These are phyloP conservation scores for Aspergillus versicolor DNA, from an alignment of 2,329 filamentous ascomycete species.

Conservation along the genomic window DNA sequence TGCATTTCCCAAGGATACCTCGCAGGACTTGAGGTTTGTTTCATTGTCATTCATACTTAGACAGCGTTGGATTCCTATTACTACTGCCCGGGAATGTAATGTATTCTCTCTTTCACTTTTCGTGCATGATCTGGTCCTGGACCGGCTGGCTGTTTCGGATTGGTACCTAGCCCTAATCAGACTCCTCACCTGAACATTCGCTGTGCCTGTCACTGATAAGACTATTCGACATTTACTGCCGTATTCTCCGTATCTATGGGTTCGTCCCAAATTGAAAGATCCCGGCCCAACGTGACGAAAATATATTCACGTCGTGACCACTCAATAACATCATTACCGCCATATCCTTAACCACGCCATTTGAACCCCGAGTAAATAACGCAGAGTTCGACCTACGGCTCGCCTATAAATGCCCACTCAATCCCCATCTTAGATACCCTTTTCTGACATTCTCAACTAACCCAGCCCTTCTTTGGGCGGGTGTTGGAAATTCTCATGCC, in stretches of 20 bases:
- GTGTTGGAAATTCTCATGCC: too few relatives aligned
- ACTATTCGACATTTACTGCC: neutral
- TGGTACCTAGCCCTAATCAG: neutral
- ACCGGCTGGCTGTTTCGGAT: neutral
- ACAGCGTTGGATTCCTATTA: slow-evolving; percentile 14
- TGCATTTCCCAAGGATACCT: slow-evolving; percentile 11
- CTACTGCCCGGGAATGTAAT: neutral
- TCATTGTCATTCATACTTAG: slow-evolving; percentile 12
- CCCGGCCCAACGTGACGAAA: too few relatives aligned
- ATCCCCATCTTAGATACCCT: too few relatives aligned
- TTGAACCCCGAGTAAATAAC: too few relatives aligned
- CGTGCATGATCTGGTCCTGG: neutral
- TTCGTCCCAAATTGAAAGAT: neutral
- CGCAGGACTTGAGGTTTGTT: slow-evolving; percentile 2
- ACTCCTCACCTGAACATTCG: neutral
- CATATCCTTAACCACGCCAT: neutral
- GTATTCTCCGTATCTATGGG: neutral
- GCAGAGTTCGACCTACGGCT: too few relatives aligned
- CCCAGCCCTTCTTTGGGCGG: too few relatives aligned
- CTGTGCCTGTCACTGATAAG: neutral
- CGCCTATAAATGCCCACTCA: neutral
- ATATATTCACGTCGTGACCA: neutral
- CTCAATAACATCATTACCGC: neutral
- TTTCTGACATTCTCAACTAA: neutral
- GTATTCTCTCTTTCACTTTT: neutral